phyloP scores from a whole-genome alignment of 257 asterid genomes.

The Paulownia fortunei region DNA sequence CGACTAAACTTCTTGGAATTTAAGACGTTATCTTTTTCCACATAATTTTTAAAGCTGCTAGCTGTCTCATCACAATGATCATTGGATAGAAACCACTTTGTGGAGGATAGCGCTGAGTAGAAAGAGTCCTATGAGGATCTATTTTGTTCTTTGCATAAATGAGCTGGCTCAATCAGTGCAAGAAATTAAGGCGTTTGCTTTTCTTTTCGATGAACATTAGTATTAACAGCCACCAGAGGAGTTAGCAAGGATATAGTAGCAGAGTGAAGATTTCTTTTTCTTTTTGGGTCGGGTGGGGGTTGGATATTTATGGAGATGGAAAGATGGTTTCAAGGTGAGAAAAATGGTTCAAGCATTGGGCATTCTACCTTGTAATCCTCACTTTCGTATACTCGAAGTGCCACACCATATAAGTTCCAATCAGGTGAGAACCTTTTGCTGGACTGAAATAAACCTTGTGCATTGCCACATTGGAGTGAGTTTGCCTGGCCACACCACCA shows the following conservation, averaged over 20 bases:
- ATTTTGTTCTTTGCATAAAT: background rate
- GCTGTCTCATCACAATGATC: too few relatives aligned
- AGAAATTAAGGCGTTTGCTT: background rate
- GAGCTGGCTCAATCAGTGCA: background rate
- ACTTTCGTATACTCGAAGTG: constrained; percentile 15
- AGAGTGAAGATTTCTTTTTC: background rate
- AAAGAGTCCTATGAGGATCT: background rate
- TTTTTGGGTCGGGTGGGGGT: background rate
- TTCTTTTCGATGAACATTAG: background rate
- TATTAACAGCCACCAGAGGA: background rate
- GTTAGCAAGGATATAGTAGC: background rate
- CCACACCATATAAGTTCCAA: background rate
- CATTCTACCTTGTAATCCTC: background rate
- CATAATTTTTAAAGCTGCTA: too few relatives aligned
- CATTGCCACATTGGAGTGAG: background rate
- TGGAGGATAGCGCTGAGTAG: background rate
- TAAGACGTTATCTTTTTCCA: too few relatives aligned
- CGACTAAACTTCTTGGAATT: too few relatives aligned
- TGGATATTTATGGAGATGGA: background rate
- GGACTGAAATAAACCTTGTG: background rate
- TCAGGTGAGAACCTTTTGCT: background rate
- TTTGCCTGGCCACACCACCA: background rate
- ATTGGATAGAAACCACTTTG: background rate
- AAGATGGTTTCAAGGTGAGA: background rate
- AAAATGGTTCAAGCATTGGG: background rate